These are phyloP conservation scores for Borovskyia barvae DNA, from an alignment of 208 protist genomes.

Conservation along the genomic window DNA sequence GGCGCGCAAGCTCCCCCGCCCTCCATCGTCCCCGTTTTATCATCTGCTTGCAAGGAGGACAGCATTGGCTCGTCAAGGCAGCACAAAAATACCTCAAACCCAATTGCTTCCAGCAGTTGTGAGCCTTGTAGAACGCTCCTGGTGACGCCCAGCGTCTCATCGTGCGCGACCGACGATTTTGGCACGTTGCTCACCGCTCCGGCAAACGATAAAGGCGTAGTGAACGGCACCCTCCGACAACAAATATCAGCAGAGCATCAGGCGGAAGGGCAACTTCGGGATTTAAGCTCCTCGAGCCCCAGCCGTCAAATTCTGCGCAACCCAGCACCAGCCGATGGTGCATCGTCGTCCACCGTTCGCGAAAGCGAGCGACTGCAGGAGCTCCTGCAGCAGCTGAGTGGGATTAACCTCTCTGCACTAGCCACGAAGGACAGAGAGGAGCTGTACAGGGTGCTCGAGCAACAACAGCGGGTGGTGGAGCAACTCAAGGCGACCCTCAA, in stretches of 20 bases:
- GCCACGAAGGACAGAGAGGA: slow-evolving; percentile 12
- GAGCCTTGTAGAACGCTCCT: background rate
- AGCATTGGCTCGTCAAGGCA: too few relatives aligned
- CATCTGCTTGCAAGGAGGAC: too few relatives aligned
- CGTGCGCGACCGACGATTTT: too few relatives aligned
- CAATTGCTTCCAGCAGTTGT: background rate
- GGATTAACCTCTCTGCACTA: background rate
- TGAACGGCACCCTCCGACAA: too few relatives aligned
- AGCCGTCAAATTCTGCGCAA: slow-evolving; percentile 1
- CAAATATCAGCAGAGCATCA: too few relatives aligned
- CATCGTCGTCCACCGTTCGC: background rate
- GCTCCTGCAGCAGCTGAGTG: slow-evolving; percentile 1
- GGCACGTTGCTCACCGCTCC: too few relatives aligned
- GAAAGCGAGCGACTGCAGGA: slow-evolving; percentile 2
- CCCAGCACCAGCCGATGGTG: background rate
- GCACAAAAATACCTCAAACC: background rate
- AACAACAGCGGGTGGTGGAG: slow-evolving; percentile 45
- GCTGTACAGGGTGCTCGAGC: slow-evolving; percentile 29
- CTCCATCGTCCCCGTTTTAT: too few relatives aligned
- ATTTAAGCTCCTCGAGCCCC: slow-evolving; percentile 27
- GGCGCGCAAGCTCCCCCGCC: too few relatives aligned
- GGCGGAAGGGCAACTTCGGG: too few relatives aligned
- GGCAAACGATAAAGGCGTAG: too few relatives aligned
- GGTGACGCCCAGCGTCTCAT: too few relatives aligned
- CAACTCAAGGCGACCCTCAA: slow-evolving; percentile 30